Percentiles rank a stretch among this genome's conserved stretches.
Evolutionary conservation across 2,329 filamentous ascomycete genomes (phyloP).

Genomic region (Clonostachys sp.): DNA sequence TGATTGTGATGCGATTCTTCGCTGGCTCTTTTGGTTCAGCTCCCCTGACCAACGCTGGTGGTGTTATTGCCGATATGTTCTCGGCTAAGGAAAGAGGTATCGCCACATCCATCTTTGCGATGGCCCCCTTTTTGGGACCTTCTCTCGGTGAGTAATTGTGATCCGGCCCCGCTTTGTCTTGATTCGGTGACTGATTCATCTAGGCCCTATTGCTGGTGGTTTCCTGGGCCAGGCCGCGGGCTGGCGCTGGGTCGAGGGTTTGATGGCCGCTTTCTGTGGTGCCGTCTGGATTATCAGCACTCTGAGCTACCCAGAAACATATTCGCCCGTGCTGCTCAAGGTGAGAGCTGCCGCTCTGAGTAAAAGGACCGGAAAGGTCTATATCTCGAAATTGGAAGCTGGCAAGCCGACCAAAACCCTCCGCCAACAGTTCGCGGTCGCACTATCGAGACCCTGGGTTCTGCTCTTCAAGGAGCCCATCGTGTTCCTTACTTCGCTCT

Average conservation of each 20-base stretch:
- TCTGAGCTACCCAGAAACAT: constrained; percentile 54
- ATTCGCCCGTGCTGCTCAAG: constrained; percentile 51
- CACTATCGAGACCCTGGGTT: constrained; percentile 59
- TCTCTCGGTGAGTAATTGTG: constrained; percentile 33
- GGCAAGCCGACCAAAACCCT: constrained; percentile 35
- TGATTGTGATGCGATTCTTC: constrained; percentile 68
- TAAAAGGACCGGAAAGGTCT: constrained; percentile 47
- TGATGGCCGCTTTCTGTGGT: constrained; percentile 58
- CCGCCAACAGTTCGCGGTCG: constrained; percentile 45
- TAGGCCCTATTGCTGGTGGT: constrained; percentile 57
- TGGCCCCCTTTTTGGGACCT: constrained; percentile 61
- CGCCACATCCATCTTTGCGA: constrained; percentile 55
- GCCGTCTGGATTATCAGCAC: constrained; percentile 48
- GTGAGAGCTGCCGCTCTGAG: constrained; percentile 45
- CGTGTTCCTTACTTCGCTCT: constrained; percentile 57
- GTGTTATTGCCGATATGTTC: constrained; percentile 62
- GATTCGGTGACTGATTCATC: background rate
- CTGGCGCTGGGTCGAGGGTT: constrained; percentile 62
- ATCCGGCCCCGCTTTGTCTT: background rate
- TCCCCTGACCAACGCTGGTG: constrained; percentile 58
- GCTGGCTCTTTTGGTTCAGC: constrained; percentile 59
- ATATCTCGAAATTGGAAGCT: constrained; percentile 43
- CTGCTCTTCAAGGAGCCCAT: constrained; percentile 65
- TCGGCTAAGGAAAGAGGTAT: constrained; percentile 46
- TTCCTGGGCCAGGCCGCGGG: constrained; percentile 56